Evolutionary conservation across 306 rosid species (phyloP), one percentile per base, ranked within the genome.

Genomic region (Spatholobus suberectus): DNA sequence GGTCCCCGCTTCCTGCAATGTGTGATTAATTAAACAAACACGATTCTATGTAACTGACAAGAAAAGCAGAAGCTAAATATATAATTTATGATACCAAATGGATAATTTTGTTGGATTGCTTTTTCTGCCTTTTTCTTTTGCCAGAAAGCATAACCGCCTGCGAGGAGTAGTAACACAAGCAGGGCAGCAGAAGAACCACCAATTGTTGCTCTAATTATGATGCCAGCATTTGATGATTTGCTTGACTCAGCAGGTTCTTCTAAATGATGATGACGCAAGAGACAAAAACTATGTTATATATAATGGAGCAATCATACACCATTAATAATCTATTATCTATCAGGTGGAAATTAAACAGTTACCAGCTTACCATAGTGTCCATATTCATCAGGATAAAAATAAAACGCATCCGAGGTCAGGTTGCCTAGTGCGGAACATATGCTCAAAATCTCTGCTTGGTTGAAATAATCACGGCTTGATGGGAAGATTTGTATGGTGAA

Each of bases 151-250:
- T 87, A 92, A 41, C 80, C 70, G 21, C 87, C 94, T 14, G 82
- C 87, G 18, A 86, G 73, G 68, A 82, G 68, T 26, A 92, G 46
- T 35, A 85, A 21, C 62, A 87, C 69, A 65, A 90, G 43, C 78
- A 87, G 58, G 44, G 84, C 81, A 41, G 84, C 81, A 27, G 62
- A 58, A 59, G 37, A 37, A 81, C 92, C 89, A 38, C 91, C 91
- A 82, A 76, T 80, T 34, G 83, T 85, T 69, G 89, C 91, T 70
- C 94, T 89, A 76, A 86, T 73, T 61, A 84, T 81, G 58, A 87
- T 27, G 17, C 73, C 73, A 4, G 13, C 29, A 57, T 73, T 62
- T 52, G 72, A 46, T 6, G 84, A 69, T 40, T 86, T 85, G 8
- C 70, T 52, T 8, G 83, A 61, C 18, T 58, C 76, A 11, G 20